Evolutionary conservation across 345 rosid species (phyloP).

Genomic region (Citrus mangshanensis): DNA sequence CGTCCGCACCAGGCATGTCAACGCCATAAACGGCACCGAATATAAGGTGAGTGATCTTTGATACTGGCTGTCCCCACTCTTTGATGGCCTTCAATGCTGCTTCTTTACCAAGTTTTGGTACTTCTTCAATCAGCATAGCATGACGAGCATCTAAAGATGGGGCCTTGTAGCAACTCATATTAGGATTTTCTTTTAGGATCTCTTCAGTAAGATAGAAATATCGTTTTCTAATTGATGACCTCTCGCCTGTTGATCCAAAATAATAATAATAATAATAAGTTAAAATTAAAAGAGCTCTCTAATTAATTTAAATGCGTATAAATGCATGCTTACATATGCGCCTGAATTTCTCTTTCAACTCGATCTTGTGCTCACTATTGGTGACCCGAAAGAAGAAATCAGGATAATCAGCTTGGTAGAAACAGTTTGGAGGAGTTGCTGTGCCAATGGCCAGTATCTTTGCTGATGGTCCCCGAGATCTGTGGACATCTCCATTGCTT

Average conservation of each 20-base stretch:
- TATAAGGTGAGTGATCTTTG: slow-evolving; percentile 39
- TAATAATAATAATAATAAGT: background rate
- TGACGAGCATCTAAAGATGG: slow-evolving; percentile 34
- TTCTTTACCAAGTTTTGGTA: slow-evolving; percentile 35
- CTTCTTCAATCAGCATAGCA: slow-evolving; percentile 21
- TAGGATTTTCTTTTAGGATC: background rate
- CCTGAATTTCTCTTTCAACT: slow-evolving; percentile 36
- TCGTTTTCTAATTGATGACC: slow-evolving; percentile 20
- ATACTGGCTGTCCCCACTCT: slow-evolving; percentile 28
- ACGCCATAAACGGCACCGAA: slow-evolving; percentile 32
- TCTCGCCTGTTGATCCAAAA: slow-evolving; percentile 23
- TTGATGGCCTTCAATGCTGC: slow-evolving; percentile 26
- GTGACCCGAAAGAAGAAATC: slow-evolving; percentile 40
- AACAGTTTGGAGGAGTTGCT: slow-evolving; percentile 17
- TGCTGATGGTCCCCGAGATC: background rate
- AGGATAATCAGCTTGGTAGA: slow-evolving; percentile 25
- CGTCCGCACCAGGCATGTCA: slow-evolving; percentile 40
- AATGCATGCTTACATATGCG: slow-evolving; percentile 29
- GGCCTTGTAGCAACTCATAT: slow-evolving; percentile 16
- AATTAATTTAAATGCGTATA: too few species aligned
- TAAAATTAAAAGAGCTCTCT: background rate
- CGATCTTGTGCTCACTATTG: slow-evolving; percentile 24
- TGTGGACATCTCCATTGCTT: too few species aligned
- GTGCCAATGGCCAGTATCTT: background rate
- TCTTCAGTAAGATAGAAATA: slow-evolving; percentile 19